These are phyloP conservation scores for Crithidia thermophila DNA, from an alignment of 208 protist species.

Conservation along the genomic window DNA sequence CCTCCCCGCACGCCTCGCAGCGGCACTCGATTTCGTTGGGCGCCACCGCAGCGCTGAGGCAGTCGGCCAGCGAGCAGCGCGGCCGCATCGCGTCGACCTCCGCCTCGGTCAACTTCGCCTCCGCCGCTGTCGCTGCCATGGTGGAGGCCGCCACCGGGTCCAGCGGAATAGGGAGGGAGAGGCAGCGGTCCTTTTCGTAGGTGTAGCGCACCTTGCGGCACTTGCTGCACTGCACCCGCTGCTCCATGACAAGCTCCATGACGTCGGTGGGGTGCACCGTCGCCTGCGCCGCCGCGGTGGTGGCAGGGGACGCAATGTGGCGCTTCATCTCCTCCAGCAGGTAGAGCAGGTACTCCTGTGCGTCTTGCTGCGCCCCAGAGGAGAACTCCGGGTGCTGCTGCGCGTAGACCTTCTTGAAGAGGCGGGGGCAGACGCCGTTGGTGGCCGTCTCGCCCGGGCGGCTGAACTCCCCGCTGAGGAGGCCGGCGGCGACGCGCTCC, in stretches of 20 bases:
- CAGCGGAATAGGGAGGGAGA: slow-evolving; percentile 91
- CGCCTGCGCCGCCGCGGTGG: slow-evolving; percentile 1
- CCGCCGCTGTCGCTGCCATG: slow-evolving; percentile 39
- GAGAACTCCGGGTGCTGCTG: slow-evolving; percentile 95
- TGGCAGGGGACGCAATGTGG: slow-evolving; percentile 40
- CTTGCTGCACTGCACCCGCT: slow-evolving; percentile 86
- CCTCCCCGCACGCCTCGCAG: slow-evolving; percentile 63
- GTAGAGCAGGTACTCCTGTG: slow-evolving; percentile 95
- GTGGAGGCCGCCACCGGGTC: slow-evolving; percentile 36
- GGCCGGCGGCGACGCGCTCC: slow-evolving; percentile 91
- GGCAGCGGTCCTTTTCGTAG: slow-evolving; percentile 74
- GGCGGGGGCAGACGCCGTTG: slow-evolving; percentile 89
- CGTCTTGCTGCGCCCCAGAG: slow-evolving; percentile 96
- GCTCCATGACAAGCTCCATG: slow-evolving; percentile 88
- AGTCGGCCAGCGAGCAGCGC: slow-evolving; percentile 63
- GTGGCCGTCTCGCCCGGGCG: slow-evolving; percentile 37
- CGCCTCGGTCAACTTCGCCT: slow-evolving; percentile 43
- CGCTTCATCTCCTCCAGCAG: slow-evolving; percentile 88
- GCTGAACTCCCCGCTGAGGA: slow-evolving; percentile 94
- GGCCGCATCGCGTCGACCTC: slow-evolving; percentile 61
- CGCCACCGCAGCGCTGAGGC: slow-evolving; percentile 43
- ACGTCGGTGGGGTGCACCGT: slow-evolving; percentile 43
- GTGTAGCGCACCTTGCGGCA: slow-evolving; percentile 92
- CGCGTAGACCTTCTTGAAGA: slow-evolving; percentile 96
- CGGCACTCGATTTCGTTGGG: slow-evolving; percentile 60